Evolutionary conservation across 1,139 yeast species (phyloP).

Genomic region (Kodamaea anthophila): DNA sequence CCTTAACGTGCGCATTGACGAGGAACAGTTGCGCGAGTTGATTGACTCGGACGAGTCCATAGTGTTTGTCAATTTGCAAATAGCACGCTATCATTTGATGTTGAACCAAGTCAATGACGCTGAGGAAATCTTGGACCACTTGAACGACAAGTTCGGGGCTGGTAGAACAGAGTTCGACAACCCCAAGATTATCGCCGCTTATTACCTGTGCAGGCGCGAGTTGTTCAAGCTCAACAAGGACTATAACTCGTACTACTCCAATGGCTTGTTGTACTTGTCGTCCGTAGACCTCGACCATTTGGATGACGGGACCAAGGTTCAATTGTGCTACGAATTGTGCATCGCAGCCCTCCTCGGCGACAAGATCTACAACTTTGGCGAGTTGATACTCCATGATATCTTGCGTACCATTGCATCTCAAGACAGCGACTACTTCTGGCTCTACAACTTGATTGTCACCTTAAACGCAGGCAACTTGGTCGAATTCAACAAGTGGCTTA

Average conservation of each 20-base stretch:
- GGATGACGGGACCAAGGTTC: conserved; percentile 16
- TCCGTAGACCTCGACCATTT: conserved; percentile 35
- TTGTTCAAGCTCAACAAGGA: conserved; percentile 70
- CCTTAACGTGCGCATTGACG: conserved; percentile 22
- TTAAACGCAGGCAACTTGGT: conserved; percentile 75
- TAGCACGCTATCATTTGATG: conserved; percentile 63
- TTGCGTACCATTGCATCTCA: conserved; percentile 45
- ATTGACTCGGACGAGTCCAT: conserved; percentile 38
- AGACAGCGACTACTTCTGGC: conserved; percentile 59
- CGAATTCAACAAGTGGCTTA: conserved; percentile 48
- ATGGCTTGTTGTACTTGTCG: conserved; percentile 47
- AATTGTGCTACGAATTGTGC: conserved; percentile 73
- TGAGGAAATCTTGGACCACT: conserved; percentile 60
- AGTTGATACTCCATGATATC: conserved; percentile 83
- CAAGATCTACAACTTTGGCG: conserved; percentile 92
- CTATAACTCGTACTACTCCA: conserved; percentile 73
- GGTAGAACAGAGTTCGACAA: conserved; percentile 47
- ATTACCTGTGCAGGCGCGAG: conserved; percentile 74
- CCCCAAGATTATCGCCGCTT: conserved; percentile 73
- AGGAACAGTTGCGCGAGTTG: conserved; percentile 29
- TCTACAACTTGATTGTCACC: conserved; percentile 60
- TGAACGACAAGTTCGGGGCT: conserved; percentile 51
- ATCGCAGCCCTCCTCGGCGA: conserved; percentile 89
- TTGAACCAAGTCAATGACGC: conserved; percentile 57
- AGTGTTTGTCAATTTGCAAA: conserved; percentile 68